Conservation (phyloP, 352 stramenopile species). For the Halophytophthora polymorphica region DNA sequence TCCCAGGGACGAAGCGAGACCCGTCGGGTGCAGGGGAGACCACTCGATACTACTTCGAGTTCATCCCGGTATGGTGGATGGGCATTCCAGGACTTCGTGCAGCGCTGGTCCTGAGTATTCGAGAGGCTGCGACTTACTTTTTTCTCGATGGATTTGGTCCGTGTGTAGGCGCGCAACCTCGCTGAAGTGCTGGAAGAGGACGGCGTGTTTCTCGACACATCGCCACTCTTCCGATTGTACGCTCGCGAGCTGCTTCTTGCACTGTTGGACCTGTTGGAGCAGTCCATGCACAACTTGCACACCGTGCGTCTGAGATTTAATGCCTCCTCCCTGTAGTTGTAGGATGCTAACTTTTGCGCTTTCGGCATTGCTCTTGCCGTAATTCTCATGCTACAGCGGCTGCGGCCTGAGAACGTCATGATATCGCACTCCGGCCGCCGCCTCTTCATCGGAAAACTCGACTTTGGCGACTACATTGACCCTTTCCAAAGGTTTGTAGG, state of each 20-base stretch:
- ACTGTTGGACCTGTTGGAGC: slow-evolving; percentile 14
- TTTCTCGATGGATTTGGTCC: no score
- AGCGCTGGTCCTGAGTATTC: background rate
- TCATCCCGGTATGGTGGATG: slow-evolving; percentile 7
- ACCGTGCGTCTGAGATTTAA: slow-evolving; percentile 2
- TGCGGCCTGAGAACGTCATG: slow-evolving; percentile 17
- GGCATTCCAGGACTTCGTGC: background rate
- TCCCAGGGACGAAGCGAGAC: slow-evolving; percentile 3
- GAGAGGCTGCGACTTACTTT: no score
- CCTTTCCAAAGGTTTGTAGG: slow-evolving; percentile 13
- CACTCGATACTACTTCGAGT: slow-evolving; percentile 12
- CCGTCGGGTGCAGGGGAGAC: slow-evolving; percentile 3
- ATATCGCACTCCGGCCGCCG: slow-evolving; percentile 19
- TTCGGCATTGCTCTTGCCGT: background rate
- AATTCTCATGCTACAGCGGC: background rate
- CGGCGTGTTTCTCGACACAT: slow-evolving; percentile 8
- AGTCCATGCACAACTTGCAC: slow-evolving; percentile 12
- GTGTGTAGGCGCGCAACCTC: slow-evolving; percentile 6
- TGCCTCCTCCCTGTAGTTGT: background rate
- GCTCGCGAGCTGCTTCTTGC: slow-evolving; percentile 18
- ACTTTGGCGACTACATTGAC: slow-evolving; percentile 19
- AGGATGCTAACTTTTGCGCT: background rate
- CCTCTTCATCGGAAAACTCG: slow-evolving; percentile 18
- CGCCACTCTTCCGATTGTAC: slow-evolving; percentile 17
- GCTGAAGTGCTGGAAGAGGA: slow-evolving; percentile 11